A percentile compares a stretch with the other conserved stretches of the same genome.
phyloP scores from a whole-genome alignment of 257 asterid genomes.

The Nyctanthes arbortristis region DNA sequence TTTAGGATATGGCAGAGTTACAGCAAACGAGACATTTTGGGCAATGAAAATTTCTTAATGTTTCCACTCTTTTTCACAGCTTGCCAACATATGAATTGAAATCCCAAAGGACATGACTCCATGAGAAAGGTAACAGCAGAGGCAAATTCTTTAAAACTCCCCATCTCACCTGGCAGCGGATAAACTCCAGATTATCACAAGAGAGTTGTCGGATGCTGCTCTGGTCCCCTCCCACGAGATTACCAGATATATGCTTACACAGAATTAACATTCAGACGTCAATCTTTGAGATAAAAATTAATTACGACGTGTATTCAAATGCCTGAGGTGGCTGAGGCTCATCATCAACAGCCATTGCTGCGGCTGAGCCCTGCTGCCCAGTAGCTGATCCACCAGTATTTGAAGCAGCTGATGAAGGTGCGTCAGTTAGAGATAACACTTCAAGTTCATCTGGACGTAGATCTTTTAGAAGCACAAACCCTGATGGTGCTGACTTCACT shows the following conservation, averaged over 20 bases:
- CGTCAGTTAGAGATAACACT: slow-evolving; percentile 69
- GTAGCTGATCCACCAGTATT: slow-evolving; percentile 58
- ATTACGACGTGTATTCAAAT: slow-evolving; percentile 71
- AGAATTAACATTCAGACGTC: neutral
- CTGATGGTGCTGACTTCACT: slow-evolving; percentile 78
- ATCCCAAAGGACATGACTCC: neutral
- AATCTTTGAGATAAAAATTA: neutral
- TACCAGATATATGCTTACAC: neutral
- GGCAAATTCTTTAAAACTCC: neutral
- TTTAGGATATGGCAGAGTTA: neutral
- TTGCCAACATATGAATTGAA: neutral
- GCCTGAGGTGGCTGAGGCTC: slow-evolving; percentile 95
- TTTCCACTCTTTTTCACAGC: neutral
- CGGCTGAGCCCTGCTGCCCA: slow-evolving; percentile 52
- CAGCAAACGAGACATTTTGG: neutral
- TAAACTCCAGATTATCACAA: neutral
- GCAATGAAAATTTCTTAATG: neutral
- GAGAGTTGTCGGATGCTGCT: neutral
- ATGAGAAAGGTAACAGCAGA: neutral
- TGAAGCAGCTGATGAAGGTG: slow-evolving; percentile 69
- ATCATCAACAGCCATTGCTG: slow-evolving; percentile 91
- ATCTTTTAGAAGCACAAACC: slow-evolving; percentile 85
- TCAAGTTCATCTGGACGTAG: slow-evolving; percentile 81
- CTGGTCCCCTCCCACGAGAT: too few relatives aligned
- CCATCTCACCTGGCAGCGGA: neutral